These are phyloP conservation scores for Hydrangea macrophylla DNA, from an alignment of 148 eudicot species.

Conservation along the genomic window DNA sequence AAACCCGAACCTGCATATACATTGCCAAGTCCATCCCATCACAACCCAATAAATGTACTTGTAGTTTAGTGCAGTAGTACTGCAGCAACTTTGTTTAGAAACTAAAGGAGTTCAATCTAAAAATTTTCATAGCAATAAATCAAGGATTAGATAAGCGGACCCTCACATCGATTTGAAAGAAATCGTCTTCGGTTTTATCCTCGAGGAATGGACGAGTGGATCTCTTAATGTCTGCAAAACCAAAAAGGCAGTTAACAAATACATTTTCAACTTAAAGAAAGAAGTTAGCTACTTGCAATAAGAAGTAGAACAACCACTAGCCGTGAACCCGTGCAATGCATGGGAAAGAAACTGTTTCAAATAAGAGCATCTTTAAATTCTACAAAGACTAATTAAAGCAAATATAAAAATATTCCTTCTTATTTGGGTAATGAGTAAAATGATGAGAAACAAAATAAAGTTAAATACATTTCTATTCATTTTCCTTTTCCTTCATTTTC, in stretches of 20 bases:
- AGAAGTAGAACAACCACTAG: neutral
- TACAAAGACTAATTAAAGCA: too few species aligned
- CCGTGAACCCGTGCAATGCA: too few species aligned
- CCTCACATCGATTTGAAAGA: constrained; percentile 85
- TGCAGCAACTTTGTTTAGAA: neutral
- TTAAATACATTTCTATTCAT: too few species aligned
- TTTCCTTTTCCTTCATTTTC: too few species aligned
- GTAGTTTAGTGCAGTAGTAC: neutral
- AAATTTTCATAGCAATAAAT: constrained; percentile 8
- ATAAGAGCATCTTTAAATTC: too few species aligned
- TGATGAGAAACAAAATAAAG: too few species aligned
- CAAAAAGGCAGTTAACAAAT: constrained; percentile 7
- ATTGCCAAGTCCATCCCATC: neutral
- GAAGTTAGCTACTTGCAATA: neutral
- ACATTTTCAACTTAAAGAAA: constrained; percentile 4
- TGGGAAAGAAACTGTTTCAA: too few species aligned
- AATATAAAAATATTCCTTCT: too few species aligned
- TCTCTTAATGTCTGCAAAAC: constrained; percentile 74
- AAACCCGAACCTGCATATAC: constrained; percentile 62
- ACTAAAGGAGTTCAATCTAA: neutral
- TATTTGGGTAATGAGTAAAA: too few species aligned
- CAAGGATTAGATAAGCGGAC: neutral
- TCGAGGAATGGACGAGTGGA: constrained; percentile 79
- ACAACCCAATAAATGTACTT: neutral
- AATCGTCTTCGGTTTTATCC: constrained; percentile 73